Percentiles rank a stretch among this genome's conserved stretches.
Conservation (phyloP, 163 green algal genomes). For the Coccomyxa subellipsoidea region DNA sequence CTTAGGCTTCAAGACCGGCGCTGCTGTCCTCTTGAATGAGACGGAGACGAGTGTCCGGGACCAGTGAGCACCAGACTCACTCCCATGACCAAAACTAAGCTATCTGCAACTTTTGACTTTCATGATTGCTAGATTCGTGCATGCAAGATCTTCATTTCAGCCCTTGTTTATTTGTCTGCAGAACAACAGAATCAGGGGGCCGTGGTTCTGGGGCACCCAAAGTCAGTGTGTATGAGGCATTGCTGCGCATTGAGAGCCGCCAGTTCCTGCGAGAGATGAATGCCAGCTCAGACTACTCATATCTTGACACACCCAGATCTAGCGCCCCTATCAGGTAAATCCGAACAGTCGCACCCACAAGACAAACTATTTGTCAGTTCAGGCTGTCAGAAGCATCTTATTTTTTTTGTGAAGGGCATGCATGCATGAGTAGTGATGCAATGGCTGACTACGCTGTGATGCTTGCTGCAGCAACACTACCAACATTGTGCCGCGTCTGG, state of each 20-base stretch:
- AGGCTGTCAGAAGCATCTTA: no score
- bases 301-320: slow-evolving; percentile 29
- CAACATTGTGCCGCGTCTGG: slow-evolving; percentile 42
- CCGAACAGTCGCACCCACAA: no score
- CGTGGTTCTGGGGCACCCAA: neutral
- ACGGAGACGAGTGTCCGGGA: neutral
- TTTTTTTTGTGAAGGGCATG: no score
- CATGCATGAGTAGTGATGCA: no score
- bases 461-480: slow-evolving; percentile 1
- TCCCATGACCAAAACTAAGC: no score
- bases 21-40: slow-evolving; percentile 21
- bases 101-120: no score
- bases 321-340: neutral
- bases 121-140: no score
- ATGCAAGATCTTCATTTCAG: no score
- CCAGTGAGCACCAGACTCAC: neutral
- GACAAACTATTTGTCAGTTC: no score
- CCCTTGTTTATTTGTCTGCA: neutral
- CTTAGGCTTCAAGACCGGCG: slow-evolving; percentile 27
- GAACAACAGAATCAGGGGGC: neutral
- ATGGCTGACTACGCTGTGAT: neutral
- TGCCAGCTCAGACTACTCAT: slow-evolving; percentile 45
- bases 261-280: slow-evolving; percentile 31
- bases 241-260: slow-evolving; percentile 34
- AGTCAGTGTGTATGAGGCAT: slow-evolving; percentile 23